Evolutionary conservation across 2,329 filamentous ascomycete genomes (phyloP).

Genomic region (Chrysoporthe puriensis): DNA sequence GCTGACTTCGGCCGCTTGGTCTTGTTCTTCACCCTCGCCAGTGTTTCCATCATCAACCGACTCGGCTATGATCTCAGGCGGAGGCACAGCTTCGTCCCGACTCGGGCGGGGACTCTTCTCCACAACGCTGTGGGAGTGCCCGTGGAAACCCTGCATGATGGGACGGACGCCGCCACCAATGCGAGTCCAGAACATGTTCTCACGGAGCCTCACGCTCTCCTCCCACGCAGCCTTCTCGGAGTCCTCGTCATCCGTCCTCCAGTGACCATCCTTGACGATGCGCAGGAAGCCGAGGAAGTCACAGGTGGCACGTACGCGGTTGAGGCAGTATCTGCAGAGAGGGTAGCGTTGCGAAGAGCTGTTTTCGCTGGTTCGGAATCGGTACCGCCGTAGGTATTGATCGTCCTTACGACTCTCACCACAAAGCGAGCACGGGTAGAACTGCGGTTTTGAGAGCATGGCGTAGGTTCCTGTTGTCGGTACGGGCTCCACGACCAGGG

Average conservation of each 20-base stretch:
- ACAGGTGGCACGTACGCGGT: constrained; percentile 82
- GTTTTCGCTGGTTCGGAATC: constrained; percentile 86
- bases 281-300: constrained; percentile 91
- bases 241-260: constrained; percentile 80
- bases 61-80: constrained; percentile 3
- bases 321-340: constrained; percentile 85
- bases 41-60: constrained; percentile 11
- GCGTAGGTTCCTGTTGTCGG: constrained; percentile 60
- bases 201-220: constrained; percentile 84
- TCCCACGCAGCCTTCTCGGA: constrained; percentile 92
- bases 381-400: constrained; percentile 76
- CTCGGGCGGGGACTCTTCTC: constrained; percentile 34
- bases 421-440: constrained; percentile 81
- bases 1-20: not conserved
- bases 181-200: constrained; percentile 96
- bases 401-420: constrained; percentile 78
- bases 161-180: constrained; percentile 91
- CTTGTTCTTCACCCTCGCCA: not conserved
- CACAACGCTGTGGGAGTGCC: constrained; percentile 32
- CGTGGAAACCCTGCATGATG: constrained; percentile 39
- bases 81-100: constrained; percentile 27
- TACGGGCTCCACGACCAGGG: constrained; percentile 86
- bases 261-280: constrained; percentile 90
- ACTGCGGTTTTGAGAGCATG: constrained; percentile 55
- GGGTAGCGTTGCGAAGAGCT: constrained; percentile 88